These are phyloP conservation scores for Sarocladiaceae sp. DNA, from an alignment of 2,329 filamentous ascomycete species.

Conservation along the genomic window DNA sequence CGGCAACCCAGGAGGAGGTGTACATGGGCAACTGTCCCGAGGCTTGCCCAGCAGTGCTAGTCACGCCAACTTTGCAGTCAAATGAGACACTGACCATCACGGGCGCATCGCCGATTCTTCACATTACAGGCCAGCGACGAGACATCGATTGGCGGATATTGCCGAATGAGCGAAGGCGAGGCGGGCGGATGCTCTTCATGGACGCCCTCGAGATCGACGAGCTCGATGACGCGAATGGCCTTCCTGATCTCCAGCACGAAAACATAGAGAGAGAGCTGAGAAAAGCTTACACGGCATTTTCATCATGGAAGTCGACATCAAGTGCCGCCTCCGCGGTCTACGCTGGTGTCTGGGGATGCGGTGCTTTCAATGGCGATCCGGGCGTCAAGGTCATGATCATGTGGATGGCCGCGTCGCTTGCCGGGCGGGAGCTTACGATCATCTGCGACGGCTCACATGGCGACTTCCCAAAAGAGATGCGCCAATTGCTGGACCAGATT, in stretches of 20 bases:
- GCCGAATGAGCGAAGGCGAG: conserved; percentile 11
- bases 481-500: conserved; percentile 17
- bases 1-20: conserved; percentile 31
- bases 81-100: conserved; percentile 22
- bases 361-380: conserved; percentile 29
- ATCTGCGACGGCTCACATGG: conserved; percentile 14
- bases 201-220: conserved; percentile 31
- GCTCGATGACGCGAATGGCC: conserved; percentile 12
- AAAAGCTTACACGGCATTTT: conserved; percentile 25
- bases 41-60: conserved; percentile 27
- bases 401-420: conserved; percentile 26
- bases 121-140: conserved; percentile 24
- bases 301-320: conserved; percentile 15
- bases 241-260: conserved; percentile 20
- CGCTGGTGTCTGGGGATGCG: conserved; percentile 30
- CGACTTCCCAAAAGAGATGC: conserved; percentile 12
- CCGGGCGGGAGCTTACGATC: conserved; percentile 17
- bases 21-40: conserved; percentile 30
- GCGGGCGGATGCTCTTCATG: conserved; percentile 30
- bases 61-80: conserved; percentile 24
- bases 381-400: conserved; percentile 25
- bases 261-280: conserved; percentile 25
- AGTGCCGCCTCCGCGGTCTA: conserved; percentile 15
- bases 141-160: conserved; percentile 20
- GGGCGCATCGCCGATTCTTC: conserved; percentile 24